Evolutionary conservation across 179 eudicot species (phyloP).

Genomic region (Silene noctiflora): DNA sequence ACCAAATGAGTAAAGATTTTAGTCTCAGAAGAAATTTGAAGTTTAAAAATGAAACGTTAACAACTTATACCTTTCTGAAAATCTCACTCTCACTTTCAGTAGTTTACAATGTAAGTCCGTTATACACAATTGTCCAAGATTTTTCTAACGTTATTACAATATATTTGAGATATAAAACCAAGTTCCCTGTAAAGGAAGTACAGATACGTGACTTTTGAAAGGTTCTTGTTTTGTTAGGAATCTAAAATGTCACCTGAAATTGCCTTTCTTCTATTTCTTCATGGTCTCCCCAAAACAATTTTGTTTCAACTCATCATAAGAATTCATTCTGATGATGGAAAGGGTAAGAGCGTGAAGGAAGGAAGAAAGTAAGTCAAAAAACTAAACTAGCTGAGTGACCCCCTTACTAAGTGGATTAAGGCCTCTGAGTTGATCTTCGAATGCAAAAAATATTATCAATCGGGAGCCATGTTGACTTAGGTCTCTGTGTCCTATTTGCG

Average conservation of each 20-base stretch:
- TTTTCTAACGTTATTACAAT: not conserved
- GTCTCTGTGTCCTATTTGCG: no score
- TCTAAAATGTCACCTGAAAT: not conserved
- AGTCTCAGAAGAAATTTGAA: not conserved
- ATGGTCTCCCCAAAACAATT: not conserved
- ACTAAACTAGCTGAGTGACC: not conserved
- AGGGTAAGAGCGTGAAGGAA: not conserved
- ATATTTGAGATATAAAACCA: not conserved
- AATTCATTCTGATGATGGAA: not conserved
- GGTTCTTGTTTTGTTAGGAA: not conserved
- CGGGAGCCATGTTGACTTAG: not conserved
- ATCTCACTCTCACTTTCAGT: no score
- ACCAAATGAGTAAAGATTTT: not conserved
- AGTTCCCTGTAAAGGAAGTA: not conserved
- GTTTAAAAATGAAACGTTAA: not conserved
- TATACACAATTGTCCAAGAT: no score
- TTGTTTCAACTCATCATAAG: not conserved
- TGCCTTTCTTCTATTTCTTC: not conserved
- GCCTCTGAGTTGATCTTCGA: not conserved
- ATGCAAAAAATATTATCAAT: not conserved
- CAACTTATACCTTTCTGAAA: no score
- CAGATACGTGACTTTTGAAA: not conserved
- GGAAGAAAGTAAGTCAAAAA: not conserved
- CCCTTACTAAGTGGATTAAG: no score
- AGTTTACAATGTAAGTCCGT: no score